Evolutionary conservation across 208 protist species (phyloP).

Genomic region (Naegleria gruberi): DNA sequence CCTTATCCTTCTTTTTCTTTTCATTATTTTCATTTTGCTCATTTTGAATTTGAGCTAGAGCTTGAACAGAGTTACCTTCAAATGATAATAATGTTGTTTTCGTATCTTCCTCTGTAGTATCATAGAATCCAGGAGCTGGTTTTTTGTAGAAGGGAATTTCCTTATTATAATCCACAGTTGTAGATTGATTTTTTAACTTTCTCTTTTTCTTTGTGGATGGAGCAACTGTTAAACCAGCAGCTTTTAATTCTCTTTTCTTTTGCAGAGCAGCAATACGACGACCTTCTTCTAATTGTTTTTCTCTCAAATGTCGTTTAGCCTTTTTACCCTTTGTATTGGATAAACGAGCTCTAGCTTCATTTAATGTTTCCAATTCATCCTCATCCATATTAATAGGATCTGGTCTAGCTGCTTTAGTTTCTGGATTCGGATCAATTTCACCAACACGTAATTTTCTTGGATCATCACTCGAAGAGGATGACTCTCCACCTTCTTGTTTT

Average conservation of each 20-base stretch:
- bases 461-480: constrained; percentile 43
- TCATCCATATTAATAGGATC: constrained; percentile 95
- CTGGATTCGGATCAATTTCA: constrained; percentile 91
- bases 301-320: constrained; percentile 92
- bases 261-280: constrained; percentile 90
- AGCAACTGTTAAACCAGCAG: constrained; percentile 72
- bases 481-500: constrained; percentile 35
- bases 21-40: constrained; percentile 25
- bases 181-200: constrained; percentile 21
- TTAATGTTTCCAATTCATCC: constrained; percentile 96
- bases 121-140: constrained; percentile 55
- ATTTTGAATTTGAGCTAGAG: constrained; percentile 29
- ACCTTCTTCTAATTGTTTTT: constrained; percentile 95
- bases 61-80: constrained; percentile 18
- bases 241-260: constrained; percentile 90
- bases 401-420: constrained; percentile 83
- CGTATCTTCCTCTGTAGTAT: constrained; percentile 44
- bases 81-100: constrained; percentile 23
- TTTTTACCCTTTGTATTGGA: constrained; percentile 99
- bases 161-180: constrained; percentile 62
- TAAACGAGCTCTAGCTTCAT: constrained; percentile 95
- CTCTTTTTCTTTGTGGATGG: constrained; percentile 19
- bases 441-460: constrained; percentile 57
- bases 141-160: constrained; percentile 74
- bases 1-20: constrained; percentile 16